A percentile compares a stretch with the other conserved stretches of the same genome.
Evolutionary conservation across 352 stramenopile species (phyloP).

Genomic region (Pelagophyceae sp.): DNA sequence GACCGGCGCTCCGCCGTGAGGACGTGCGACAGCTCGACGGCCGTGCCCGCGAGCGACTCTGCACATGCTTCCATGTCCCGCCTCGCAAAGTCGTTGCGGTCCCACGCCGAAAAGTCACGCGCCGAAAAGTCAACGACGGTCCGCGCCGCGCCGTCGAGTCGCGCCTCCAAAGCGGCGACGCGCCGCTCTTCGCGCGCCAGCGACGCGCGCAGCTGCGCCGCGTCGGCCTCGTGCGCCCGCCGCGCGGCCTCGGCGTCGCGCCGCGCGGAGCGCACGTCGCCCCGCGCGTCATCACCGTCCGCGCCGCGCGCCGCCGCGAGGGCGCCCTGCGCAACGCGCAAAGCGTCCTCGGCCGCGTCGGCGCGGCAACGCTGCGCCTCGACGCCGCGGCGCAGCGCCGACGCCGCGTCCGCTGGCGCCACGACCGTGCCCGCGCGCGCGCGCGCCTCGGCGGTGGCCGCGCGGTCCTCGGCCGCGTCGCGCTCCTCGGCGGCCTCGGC

Average conservation of each 20-base stretch:
- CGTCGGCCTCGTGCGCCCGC: not conserved
- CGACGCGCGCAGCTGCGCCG: too few relatives aligned
- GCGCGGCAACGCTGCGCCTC: too few relatives aligned
- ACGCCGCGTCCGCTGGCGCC: too few relatives aligned
- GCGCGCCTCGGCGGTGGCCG: not conserved
- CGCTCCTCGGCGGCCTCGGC: not conserved
- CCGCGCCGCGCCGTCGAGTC: too few relatives aligned
- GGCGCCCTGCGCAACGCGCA: not conserved
- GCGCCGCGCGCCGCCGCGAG: not conserved
- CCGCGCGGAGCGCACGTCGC: too few relatives aligned
- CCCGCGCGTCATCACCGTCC: too few relatives aligned
- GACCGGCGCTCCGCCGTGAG: not conserved
- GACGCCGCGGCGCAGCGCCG: too few relatives aligned
- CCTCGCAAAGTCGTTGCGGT: constrained; percentile 5
- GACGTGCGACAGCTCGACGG: not conserved
- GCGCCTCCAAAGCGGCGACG: too few relatives aligned
- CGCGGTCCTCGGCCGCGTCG: not conserved
- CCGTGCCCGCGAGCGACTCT: not conserved
- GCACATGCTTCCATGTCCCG: constrained; percentile 23
- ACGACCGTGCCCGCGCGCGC: too few relatives aligned
- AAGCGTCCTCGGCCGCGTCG: not conserved
- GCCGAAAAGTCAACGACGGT: not conserved
- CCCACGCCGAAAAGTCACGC: too few relatives aligned
- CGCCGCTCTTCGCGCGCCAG: too few relatives aligned
- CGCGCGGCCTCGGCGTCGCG: not conserved